Evolutionary conservation across 768 basidiomycete genomes (phyloP), one percentile per base, ranked within the genome.

Genomic region (Hygrocybe punicea): DNA sequence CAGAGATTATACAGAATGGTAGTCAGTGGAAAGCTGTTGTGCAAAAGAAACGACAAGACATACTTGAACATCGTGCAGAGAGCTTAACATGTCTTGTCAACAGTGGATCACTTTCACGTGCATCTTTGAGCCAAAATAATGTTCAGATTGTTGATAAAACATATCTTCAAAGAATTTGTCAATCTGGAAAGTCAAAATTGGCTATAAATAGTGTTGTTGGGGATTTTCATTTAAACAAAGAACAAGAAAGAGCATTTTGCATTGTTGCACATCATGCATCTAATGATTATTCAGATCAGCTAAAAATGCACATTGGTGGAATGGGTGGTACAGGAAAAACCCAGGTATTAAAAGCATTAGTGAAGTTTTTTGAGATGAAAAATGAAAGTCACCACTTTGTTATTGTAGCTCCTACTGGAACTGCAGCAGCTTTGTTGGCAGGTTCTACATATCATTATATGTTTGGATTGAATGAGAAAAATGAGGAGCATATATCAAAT

Each of bases 261-360:
- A 65, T 72, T 17, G 60, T 74, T n/a, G 66, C 67, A 5, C 60
- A 72, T 37, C 72, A 73, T 63, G 55, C 61, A 3, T 24, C 50
- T 25, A 11, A 7, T 10, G 21, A 13, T 6, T 25, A 51, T n/a
- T 37, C 59, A 2, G 61, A 63, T 0, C 71, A 65, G 17, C 49
- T 76, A 0, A 61, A 62, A 51, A 71, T 76, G 71, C 68, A 72
- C 42, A 44, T 74, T 6, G 70, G 68, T 19, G 73, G 73, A 6
- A 65, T 68, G 57, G 71, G 69, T 48, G 73, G 73, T 1, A 71
- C 71, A 9, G 72, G 72, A 0, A 76, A 74, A 56, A 61, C 67
- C 0, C 66, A 68, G 24, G 71, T 76, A 0, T 62, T 76, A 1
- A 59, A 67, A 47, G 65, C 71, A 19, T 4, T 70, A 9, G 51